Evolutionary conservation across 148 eudicot genomes (phyloP), one percentile per base, ranked within the genome.

Genomic region (Arbutus unedo): DNA sequence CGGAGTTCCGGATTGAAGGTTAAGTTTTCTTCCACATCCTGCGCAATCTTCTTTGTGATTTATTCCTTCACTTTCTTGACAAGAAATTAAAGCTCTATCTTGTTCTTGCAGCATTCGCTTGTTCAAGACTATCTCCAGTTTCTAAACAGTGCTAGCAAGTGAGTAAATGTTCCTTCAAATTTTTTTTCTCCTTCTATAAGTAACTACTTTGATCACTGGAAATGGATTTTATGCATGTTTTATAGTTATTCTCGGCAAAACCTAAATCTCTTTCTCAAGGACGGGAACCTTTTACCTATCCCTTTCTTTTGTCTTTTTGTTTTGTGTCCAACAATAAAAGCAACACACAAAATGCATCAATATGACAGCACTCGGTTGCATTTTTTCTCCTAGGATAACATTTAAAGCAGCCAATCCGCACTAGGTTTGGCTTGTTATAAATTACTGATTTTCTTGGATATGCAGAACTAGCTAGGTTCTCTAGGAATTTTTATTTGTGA

Each of bases 101-200:
- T 83, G 13, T 9, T 84, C 14, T 84, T 87, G 86, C 87, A 96
- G 99, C 83, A 94, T 44, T 86, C 93, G 57, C 86, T 97, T 84
- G 95, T 93, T 18, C 78, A 88, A 7, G 95, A 92, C 76, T 91
- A 87, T 80, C 87, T 97, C 68, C 91, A 76, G 78, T 91, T 92
- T 74, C 64, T 97, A 50, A 97, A 97, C 83, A 72, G 91, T 45
- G 99, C 97, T 55, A 91, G 82, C 92, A 94, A 94, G 99, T 97
- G 84, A 92, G 95, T 87, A 16, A 45, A 71, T 43, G 6, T 31
- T 31, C 38, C 51, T 48, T 14, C 59, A 47, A 5, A 43, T 60
- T 54, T 8, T n/a, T 45, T 25, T 43, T 77, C 16, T 15, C 51
- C 6, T 49, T 74, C 45, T 11, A 72, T 18, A 72, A 45, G 11